These are phyloP conservation scores for Agastache rugosa DNA, from an alignment of 257 asterid genomes.

Conservation along the genomic window DNA sequence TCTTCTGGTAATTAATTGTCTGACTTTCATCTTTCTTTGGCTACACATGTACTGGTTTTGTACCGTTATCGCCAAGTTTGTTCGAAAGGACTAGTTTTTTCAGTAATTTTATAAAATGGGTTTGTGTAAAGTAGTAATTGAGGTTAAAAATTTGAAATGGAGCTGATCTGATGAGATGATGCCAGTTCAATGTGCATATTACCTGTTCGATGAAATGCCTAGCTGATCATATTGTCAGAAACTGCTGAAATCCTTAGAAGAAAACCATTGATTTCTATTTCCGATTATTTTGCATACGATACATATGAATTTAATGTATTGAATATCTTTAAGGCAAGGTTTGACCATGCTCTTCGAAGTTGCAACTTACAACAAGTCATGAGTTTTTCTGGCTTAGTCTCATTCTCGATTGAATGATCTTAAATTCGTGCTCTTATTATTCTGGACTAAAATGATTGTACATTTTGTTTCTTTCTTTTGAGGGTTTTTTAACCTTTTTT, in stretches of 20 bases:
- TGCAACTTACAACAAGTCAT: not conserved
- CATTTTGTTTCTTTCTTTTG: not conserved
- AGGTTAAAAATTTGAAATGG: not conserved
- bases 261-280: not conserved
- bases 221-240: not conserved
- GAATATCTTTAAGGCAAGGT: too few relatives aligned
- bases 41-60: not conserved
- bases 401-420: not conserved
- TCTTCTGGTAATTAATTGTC: not conserved
- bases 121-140: not conserved
- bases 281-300: not conserved
- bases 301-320: not conserved
- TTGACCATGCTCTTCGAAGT: conserved; percentile 11
- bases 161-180: not conserved
- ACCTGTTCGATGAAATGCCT: conserved; percentile 38
- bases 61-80: not conserved
- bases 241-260: not conserved
- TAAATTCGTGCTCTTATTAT: not conserved
- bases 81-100: not conserved
- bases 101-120: not conserved
- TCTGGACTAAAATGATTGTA: not conserved
- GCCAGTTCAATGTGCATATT: not conserved
- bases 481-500: not conserved
- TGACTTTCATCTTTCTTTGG: not conserved
- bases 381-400: not conserved